Evolutionary conservation across 2,329 filamentous ascomycete species (phyloP), one percentile per base, ranked within the genome.

Genomic region (Colletotrichum higginsianum): DNA sequence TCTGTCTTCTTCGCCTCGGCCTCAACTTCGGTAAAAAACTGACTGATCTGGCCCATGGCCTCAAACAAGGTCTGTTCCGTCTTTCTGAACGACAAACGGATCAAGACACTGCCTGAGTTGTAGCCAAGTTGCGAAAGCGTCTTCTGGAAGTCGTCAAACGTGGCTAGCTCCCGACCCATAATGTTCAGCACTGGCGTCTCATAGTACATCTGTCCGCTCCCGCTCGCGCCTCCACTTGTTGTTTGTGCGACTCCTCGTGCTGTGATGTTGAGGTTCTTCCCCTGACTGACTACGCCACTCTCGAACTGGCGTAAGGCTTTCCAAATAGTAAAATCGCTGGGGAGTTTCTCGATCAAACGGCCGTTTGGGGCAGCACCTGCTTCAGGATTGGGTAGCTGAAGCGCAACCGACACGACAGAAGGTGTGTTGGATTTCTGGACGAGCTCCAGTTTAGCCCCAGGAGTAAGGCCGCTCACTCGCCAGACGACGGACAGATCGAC

Each of bases 401-500:
- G 85, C n/a, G 94, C 96, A 52, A 99, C 92, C 50, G 93, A 95
- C 67, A 99, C 92, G 58, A 93, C 92, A 2, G 94, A 92, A 0
- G 95, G 93, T 0, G 95, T 96, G 68, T 94, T 93, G 56, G 95
- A 96, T 71, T 93, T 91, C 79, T 94, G 91, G 26, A 98, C 92
- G 61, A 99, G 93, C 79, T 98, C 95, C 70, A 99, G 90, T 79
- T 97, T 97, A 71, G 96, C 96, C 73, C 96, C 96, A 47, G 94
- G 89, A 15, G 89, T 87, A 7, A 99, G 91, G 61, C 95, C 94
- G 6, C 95, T 93, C 38, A 96, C 90, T 58, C 96, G 92, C 80
- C 95, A 94, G 52, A 94, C 92, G 67, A 94, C 88, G 8, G 95
- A 96, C 11, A 99, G 88, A 78, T 98, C 95, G 70, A 99, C 86